These are phyloP conservation scores for Lepiota subincarnata DNA, from an alignment of 768 basidiomycete species.

Conservation along the genomic window DNA sequence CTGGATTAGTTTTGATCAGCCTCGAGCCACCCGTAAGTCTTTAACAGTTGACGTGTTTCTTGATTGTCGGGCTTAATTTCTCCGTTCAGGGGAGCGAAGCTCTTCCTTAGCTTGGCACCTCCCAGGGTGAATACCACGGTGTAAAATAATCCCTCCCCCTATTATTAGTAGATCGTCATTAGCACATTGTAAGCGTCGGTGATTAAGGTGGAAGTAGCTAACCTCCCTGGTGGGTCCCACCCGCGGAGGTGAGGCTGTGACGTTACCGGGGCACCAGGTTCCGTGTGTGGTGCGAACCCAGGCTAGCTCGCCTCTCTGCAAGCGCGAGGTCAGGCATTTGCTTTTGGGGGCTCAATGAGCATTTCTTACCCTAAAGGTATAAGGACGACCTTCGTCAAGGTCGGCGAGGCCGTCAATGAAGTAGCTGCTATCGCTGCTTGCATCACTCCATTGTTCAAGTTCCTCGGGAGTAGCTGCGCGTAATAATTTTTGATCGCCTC, in stretches of 20 bases:
- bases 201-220: conserved; percentile 15
- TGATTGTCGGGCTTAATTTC: conserved; percentile 59
- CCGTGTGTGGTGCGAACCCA: conserved; percentile 49
- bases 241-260: conserved; percentile 41
- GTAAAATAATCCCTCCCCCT: conserved; percentile 53
- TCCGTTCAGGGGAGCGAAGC: conserved; percentile 60
- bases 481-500: conserved; percentile 20
- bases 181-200: conserved; percentile 6
- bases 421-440: conserved; percentile 28
- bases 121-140: conserved; percentile 38
- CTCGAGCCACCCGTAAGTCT: conserved; percentile 44
- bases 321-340: conserved; percentile 7
- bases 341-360: conserved; percentile 4
- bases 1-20: conserved; percentile 8
- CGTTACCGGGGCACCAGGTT: conserved; percentile 49
- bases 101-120: conserved; percentile 39
- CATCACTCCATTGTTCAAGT: conserved; percentile 31
- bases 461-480: conserved; percentile 32
- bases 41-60: conserved; percentile 43
- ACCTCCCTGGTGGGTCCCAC: conserved; percentile 46
- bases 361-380: conserved; percentile 12
- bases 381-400: conserved; percentile 11
- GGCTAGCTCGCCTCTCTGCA: conserved; percentile 42
- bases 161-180: conserved; percentile 8
- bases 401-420: conserved; percentile 30